phyloP scores from a whole-genome alignment of 2,329 filamentous ascomycete species.

The Cladosporium colombiae region DNA sequence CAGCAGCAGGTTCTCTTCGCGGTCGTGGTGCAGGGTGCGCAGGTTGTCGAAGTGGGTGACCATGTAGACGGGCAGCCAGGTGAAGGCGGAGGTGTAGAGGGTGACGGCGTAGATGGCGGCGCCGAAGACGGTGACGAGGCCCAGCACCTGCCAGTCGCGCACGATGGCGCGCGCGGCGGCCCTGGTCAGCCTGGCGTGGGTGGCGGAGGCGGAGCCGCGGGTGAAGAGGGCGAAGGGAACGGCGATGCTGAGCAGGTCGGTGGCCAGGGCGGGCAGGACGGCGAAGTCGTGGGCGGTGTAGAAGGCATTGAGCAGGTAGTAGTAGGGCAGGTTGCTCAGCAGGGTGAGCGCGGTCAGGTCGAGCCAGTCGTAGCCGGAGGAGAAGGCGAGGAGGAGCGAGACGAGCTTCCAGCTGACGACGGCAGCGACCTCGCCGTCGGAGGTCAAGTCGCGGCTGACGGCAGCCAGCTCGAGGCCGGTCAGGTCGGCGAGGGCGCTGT shows the following conservation, averaged over 20 bases:
- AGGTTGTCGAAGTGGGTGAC: slow-evolving; percentile 74
- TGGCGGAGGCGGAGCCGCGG: slow-evolving; percentile 67
- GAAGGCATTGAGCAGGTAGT: slow-evolving; percentile 75
- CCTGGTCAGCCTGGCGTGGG: slow-evolving; percentile 52
- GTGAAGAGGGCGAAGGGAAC: slow-evolving; percentile 67
- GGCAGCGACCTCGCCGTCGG: slow-evolving; percentile 61
- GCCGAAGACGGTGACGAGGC: slow-evolving; percentile 68
- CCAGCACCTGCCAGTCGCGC: slow-evolving; percentile 63
- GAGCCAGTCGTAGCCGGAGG: slow-evolving; percentile 67
- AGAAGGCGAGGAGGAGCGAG: slow-evolving; percentile 74
- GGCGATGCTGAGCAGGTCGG: slow-evolving; percentile 69
- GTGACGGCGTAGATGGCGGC: slow-evolving; percentile 73
- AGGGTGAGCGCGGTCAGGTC: slow-evolving; percentile 51
- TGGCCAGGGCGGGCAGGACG: slow-evolving; percentile 61
- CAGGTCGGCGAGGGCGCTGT: slow-evolving; percentile 61
- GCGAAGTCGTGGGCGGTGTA: slow-evolving; percentile 68
- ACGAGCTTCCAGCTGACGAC: slow-evolving; percentile 60
- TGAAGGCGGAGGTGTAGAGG: slow-evolving; percentile 67
- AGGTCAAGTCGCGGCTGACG: slow-evolving; percentile 65
- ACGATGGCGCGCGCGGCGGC: slow-evolving; percentile 49
- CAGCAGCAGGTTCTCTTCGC: slow-evolving; percentile 57
- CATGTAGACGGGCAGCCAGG: slow-evolving; percentile 71
- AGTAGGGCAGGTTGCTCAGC: slow-evolving; percentile 72
- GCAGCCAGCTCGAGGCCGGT: slow-evolving; percentile 66
- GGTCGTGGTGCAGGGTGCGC: slow-evolving; percentile 66